Evolutionary conservation across 2,329 filamentous ascomycete species (phyloP).

Genomic region (Colletotrichum lentis): DNA sequence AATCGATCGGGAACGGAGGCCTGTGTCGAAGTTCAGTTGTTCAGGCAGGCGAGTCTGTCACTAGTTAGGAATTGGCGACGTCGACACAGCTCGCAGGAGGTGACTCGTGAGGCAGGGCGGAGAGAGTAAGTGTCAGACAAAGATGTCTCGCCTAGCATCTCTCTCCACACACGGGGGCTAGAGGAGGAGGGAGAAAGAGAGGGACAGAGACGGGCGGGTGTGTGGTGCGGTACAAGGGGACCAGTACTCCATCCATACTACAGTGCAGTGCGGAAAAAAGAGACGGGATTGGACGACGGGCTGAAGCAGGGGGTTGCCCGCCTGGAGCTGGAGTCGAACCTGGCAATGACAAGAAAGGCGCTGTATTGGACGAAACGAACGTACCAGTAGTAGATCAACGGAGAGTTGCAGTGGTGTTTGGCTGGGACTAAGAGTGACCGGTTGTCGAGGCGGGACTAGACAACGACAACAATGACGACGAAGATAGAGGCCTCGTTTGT

Average conservation of each 20-base stretch:
- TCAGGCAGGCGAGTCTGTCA: constrained; percentile 9
- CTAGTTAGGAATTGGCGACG: constrained; percentile 24
- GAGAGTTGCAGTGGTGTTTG: constrained; percentile 15
- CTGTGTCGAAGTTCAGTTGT: constrained; percentile 16
- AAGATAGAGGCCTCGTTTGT: neutral
- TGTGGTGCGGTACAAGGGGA: constrained; percentile 22
- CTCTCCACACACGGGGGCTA: constrained; percentile 28
- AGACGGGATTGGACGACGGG: constrained; percentile 35
- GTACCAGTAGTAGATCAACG: constrained; percentile 15
- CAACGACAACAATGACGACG: neutral
- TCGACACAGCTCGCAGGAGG: constrained; percentile 9
- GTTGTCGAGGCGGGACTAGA: constrained; percentile 12
- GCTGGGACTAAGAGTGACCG: constrained; percentile 2
- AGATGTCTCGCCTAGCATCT: constrained; percentile 37
- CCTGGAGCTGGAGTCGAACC: constrained; percentile 32
- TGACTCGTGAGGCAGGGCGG: constrained; percentile 18
- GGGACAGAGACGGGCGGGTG: constrained; percentile 14
- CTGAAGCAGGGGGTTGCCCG: constrained; percentile 32
- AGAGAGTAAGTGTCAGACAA: constrained; percentile 32
- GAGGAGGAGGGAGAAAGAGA: constrained; percentile 17
- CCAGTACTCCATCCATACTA: neutral
- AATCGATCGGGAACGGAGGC: constrained; percentile 19
- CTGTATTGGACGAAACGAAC: constrained; percentile 28
- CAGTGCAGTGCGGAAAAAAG: constrained; percentile 30
- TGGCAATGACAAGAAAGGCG: constrained; percentile 26